These are phyloP conservation scores for Parasitella parasitica DNA, from an alignment of 371 early-diverging fungal genomes.

Conservation along the genomic window DNA sequence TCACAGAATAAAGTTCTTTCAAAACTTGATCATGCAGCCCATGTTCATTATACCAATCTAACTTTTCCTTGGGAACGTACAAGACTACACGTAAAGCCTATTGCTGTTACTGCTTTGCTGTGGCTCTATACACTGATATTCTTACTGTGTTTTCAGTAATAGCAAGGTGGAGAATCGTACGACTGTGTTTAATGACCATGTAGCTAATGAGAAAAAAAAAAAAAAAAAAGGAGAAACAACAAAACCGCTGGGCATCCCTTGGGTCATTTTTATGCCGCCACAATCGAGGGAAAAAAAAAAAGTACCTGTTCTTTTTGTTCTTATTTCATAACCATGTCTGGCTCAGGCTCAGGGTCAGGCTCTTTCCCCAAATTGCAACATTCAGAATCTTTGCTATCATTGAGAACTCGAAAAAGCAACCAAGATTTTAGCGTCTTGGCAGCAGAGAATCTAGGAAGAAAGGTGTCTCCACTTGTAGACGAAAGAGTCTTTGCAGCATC, in stretches of 20 bases:
- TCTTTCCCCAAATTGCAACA: background rate
- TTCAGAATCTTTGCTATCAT: constrained; percentile 8
- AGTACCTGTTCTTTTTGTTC: background rate
- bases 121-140: background rate
- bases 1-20: constrained; percentile 15
- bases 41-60: constrained; percentile 24
- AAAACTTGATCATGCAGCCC: constrained; percentile 10
- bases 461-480: background rate
- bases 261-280: background rate
- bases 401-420: constrained; percentile 9
- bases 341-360: background rate
- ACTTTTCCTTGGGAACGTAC: constrained; percentile 17
- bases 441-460: background rate
- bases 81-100: constrained; percentile 18
- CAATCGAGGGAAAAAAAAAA: background rate
- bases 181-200: constrained; percentile 8
- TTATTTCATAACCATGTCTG: background rate
- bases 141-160: constrained; percentile 20
- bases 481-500: constrained; percentile 11
- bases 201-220: background rate
- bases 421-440: constrained; percentile 3
- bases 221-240: constrained; percentile 1
- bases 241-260: too few species aligned
- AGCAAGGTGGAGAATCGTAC: constrained; percentile 15
- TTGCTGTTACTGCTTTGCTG: background rate